Base-by-base conservation (phyloP, 768 basidiomycete species). In the Asterophora parasitica region DNA sequence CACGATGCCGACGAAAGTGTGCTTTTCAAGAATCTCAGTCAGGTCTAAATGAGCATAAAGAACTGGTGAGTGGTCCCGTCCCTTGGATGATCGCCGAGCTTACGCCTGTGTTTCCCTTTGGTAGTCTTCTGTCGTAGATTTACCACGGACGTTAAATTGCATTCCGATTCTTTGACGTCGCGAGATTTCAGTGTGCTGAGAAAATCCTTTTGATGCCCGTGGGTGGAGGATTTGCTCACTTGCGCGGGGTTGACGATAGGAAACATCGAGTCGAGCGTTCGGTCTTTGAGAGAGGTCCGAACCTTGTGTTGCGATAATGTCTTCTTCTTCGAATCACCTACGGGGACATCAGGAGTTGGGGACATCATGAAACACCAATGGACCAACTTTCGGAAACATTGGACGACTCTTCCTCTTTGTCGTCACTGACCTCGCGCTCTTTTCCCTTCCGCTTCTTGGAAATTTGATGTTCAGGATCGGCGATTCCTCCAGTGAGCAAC, bases 241-340 rank as follows among this genome's bases (percentile, higher is more conserved):
- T 72, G 77, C 5, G 74, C 70, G 3, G 82, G 77, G 51, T 83
- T 79, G 17, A 67, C 58, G 8, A 88, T 73, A 1, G 85, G 85
- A 51, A 97, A 88, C 91, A 97, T 96, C 0, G 92, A 92, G 60
- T 98, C 95, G 12, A 99, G 76, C 0, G 94, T 98, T 30, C 94
- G 81, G 49, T 94, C 89, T 36, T 84, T 73, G 7, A 84, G 68
- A 8, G 92, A 95, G 2, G 91, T 93, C 47, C 95, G 82, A 44
- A 97, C 88, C 76, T 96, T 95, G 63, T 93, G 82, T 19, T 97
- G 86, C 2, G 94, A 84, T 46, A 78, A 74, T 0, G 73, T 61
- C 59, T 84, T 84, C 58, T 76, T 77, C 48, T 68, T 69, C 12
- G 15, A 27, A 48, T 50, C 55, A 47, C 42, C 36, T 37, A 51